Evolutionary conservation across 2,329 filamentous ascomycete genomes (phyloP).

Genomic region (Aureobasidium leucospermi): DNA sequence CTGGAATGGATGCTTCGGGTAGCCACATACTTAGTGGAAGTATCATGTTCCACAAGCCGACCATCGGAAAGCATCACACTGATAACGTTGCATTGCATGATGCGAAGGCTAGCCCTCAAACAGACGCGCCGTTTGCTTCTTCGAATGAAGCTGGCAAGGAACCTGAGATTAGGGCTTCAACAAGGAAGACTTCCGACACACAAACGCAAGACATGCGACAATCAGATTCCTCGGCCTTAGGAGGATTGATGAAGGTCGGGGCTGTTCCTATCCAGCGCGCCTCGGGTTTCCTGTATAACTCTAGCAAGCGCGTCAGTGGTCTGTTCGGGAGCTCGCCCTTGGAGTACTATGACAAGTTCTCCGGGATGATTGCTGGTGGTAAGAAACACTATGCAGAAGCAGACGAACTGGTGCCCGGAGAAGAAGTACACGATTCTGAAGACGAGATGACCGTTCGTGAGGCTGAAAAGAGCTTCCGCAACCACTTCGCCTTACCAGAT

Average conservation of each 20-base stretch:
- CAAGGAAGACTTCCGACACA: background rate
- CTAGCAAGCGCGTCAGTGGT: constrained; percentile 73
- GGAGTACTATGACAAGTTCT: constrained; percentile 94
- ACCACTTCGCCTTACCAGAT: constrained; percentile 81
- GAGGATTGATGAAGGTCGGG: constrained; percentile 54
- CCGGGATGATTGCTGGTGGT: constrained; percentile 91
- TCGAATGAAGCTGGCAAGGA: constrained; percentile 21
- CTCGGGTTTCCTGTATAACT: constrained; percentile 72
- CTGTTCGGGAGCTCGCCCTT: constrained; percentile 61
- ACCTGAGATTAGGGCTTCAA: constrained; percentile 1
- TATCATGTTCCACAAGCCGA: constrained; percentile 79
- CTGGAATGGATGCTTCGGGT: constrained; percentile 70
- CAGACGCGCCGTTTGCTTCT: background rate
- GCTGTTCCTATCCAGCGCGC: constrained; percentile 60
- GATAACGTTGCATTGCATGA: background rate
- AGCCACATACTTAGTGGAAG: constrained; percentile 86
- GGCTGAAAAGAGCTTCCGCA: constrained; percentile 64
- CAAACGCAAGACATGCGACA: constrained; percentile 3
- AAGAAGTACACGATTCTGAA: constrained; percentile 50
- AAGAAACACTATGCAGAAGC: constrained; percentile 79
- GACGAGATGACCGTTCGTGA: constrained; percentile 48
- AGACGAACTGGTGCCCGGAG: constrained; percentile 56
- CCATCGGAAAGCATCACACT: constrained; percentile 38
- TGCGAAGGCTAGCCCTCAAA: background rate
- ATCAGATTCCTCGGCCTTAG: constrained; percentile 42